These are phyloP conservation scores for Aaosphaeria pasadenensis DNA, from an alignment of 2,329 filamentous ascomycete species.

Conservation along the genomic window DNA sequence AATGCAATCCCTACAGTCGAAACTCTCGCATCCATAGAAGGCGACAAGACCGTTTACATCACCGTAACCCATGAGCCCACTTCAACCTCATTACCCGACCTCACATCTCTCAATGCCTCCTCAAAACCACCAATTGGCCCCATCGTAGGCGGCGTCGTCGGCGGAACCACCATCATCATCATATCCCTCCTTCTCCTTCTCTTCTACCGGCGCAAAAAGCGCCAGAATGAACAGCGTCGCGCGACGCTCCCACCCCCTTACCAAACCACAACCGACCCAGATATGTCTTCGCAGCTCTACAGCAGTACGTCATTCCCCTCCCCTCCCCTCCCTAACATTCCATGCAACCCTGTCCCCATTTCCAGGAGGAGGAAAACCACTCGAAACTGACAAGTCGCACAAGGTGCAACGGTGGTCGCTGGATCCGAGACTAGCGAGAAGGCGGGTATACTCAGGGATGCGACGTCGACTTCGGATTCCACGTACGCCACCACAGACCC, in stretches of 20 bases:
- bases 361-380: too few relatives aligned
- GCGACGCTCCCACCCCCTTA: conserved; percentile 21
- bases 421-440: neutral
- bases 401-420: too few relatives aligned
- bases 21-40: conserved; percentile 9
- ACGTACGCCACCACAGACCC: too few relatives aligned
- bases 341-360: too few relatives aligned
- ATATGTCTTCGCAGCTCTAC: conserved; percentile 23
- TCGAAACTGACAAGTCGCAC: too few relatives aligned
- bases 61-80: conserved; percentile 4
- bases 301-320: conserved; percentile 10
- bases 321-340: too few relatives aligned
- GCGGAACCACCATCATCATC: conserved; percentile 12
- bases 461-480: neutral
- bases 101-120: neutral
- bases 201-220: conserved; percentile 9
- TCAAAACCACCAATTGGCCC: conserved; percentile 8
- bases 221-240: conserved; percentile 16
- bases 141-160: conserved; percentile 21
- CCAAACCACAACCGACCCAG: conserved; percentile 7
- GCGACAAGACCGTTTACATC: conserved; percentile 8
- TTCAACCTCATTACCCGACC: neutral
- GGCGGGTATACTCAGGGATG: neutral
- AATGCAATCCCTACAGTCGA: neutral
- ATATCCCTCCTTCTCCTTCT: conserved; percentile 8